Conservation (phyloP, 768 basidiomycete genomes). For the Tricholoma saponaceum region DNA sequence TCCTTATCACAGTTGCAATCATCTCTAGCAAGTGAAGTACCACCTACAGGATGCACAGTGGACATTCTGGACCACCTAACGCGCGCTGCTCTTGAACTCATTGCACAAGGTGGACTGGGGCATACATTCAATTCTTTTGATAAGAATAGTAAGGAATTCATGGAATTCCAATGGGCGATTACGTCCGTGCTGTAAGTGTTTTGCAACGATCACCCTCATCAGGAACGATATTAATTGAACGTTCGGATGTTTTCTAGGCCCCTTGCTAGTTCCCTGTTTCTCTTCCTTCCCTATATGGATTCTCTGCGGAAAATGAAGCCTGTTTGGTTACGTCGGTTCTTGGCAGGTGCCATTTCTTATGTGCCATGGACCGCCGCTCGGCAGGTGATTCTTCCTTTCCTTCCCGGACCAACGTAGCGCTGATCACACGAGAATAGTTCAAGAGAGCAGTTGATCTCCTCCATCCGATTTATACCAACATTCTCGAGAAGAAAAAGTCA, state of each 20-base stretch:
- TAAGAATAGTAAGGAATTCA: slow-evolving; percentile 12
- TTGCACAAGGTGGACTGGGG: slow-evolving; percentile 13
- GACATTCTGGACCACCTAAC: slow-evolving; percentile 13
- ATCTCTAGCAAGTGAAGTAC: slow-evolving; percentile 4
- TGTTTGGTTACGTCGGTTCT: slow-evolving; percentile 18
- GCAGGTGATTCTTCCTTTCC: slow-evolving; percentile 8
- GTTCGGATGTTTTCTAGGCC: slow-evolving; percentile 10
- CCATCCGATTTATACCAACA: slow-evolving; percentile 16
- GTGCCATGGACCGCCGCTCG: slow-evolving; percentile 20
- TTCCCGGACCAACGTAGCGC: not conserved
- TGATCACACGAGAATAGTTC: slow-evolving; percentile 13
- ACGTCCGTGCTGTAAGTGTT: slow-evolving; percentile 12
- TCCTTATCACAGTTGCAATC: slow-evolving; percentile 5
- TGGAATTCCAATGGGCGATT: slow-evolving; percentile 15
- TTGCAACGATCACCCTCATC: not conserved
- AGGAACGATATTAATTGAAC: not conserved
- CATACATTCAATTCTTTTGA: slow-evolving; percentile 18
- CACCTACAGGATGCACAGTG: slow-evolving; percentile 1
- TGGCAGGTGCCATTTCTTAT: slow-evolving; percentile 10
- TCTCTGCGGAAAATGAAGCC: slow-evolving; percentile 20
- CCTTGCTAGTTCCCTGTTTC: slow-evolving; percentile 18
- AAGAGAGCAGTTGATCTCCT: slow-evolving; percentile 17
- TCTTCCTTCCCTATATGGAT: slow-evolving; percentile 20
- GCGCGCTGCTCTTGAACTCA: slow-evolving; percentile 13
- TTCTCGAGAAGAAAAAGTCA: slow-evolving; percentile 14